Evolutionary conservation across 129 eudicot genomes (phyloP).

Genomic region (Arctium lappa): DNA sequence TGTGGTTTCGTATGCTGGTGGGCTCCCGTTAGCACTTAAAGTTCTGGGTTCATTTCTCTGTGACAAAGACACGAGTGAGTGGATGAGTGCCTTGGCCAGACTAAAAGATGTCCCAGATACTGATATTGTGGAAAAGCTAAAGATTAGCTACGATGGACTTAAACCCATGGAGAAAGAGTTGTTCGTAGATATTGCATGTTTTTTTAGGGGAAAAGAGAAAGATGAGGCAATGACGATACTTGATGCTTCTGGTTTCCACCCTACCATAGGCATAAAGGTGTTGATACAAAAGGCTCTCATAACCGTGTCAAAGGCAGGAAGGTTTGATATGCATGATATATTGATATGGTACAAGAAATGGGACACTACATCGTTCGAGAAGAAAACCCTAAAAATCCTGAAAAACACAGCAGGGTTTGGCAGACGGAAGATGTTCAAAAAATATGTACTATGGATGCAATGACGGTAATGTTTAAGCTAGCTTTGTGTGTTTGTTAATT

Average conservation of each 20-base stretch:
- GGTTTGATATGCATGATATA: background rate
- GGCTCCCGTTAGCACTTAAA: background rate
- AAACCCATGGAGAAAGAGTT: background rate
- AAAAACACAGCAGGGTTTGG: background rate
- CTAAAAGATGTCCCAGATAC: background rate
- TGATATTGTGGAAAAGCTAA: background rate
- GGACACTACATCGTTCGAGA: background rate
- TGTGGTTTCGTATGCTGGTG: background rate
- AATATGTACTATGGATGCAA: background rate
- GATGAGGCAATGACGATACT: background rate
- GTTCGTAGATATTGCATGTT: constrained; percentile 1
- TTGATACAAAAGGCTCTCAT: constrained; percentile 14
- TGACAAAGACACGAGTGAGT: background rate
- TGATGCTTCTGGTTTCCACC: constrained; percentile 19
- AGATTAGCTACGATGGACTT: background rate
- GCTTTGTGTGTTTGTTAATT: background rate
- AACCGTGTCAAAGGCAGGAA: background rate
- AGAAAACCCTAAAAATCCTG: background rate
- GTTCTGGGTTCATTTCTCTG: background rate
- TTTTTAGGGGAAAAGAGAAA: background rate
- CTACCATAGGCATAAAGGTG: constrained; percentile 17
- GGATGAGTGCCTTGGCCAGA: background rate
- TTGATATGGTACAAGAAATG: background rate
- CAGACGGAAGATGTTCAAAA: background rate
- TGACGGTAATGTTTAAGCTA: background rate